phyloP scores from a whole-genome alignment of 148 eudicot genomes.

The Silene latifolia region DNA sequence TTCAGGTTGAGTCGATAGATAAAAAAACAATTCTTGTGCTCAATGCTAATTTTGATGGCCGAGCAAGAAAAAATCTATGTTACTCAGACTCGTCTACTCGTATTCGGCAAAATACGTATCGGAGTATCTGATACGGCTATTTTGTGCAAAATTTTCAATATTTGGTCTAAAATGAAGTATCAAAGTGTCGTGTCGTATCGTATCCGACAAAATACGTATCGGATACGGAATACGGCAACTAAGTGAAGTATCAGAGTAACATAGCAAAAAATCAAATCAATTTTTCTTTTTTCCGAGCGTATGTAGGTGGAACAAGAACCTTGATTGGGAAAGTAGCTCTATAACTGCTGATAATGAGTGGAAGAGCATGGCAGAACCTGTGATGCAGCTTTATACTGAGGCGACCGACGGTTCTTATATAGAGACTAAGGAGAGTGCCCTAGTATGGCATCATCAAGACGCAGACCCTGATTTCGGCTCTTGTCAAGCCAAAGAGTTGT shows the following conservation, averaged over 20 bases:
- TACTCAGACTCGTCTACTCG: too few species aligned
- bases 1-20: too few species aligned
- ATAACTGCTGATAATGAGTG: slow-evolving; percentile 45
- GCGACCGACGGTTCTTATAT: slow-evolving; percentile 70
- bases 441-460: slow-evolving; percentile 75
- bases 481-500: slow-evolving; percentile 63
- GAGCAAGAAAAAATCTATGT: background rate
- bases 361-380: slow-evolving; percentile 58
- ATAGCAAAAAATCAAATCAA: background rate
- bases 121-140: too few species aligned
- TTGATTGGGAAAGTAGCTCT: slow-evolving; percentile 49
- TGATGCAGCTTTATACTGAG: slow-evolving; percentile 60
- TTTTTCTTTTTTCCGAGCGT: background rate
- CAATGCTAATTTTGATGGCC: background rate
- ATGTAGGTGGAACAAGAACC: slow-evolving; percentile 50
- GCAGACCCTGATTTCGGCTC: slow-evolving; percentile 69
- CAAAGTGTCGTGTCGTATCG: too few species aligned
- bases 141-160: too few species aligned
- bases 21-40: background rate
- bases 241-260: too few species aligned
- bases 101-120: too few species aligned
- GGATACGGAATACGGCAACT: too few species aligned
- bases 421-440: slow-evolving; percentile 63
- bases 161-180: too few species aligned
- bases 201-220: too few species aligned